Evolutionary conservation across 208 protist species (phyloP).

Genomic region (Leishmania amazonensis): DNA sequence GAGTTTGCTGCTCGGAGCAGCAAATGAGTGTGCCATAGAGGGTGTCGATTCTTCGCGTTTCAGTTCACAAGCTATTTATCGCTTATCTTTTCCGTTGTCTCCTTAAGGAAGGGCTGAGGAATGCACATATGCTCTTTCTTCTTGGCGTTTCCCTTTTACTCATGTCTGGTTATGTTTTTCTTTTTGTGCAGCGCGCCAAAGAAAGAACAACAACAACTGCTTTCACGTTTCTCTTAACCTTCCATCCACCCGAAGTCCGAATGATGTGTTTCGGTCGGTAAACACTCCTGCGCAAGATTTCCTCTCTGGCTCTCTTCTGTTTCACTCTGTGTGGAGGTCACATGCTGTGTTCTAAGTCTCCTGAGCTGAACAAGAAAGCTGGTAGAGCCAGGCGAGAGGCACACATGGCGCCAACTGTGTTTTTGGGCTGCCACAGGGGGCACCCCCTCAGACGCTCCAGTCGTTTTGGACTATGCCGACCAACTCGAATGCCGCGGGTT

Average conservation of each 20-base stretch:
- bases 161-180: neutral
- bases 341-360: neutral
- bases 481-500: neutral
- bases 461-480: neutral
- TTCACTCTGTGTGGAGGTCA: neutral
- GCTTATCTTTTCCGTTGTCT: neutral
- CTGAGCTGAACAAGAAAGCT: neutral
- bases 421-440: neutral
- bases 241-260: neutral
- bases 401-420: neutral
- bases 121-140: neutral
- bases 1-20: constrained; percentile 31
- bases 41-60: neutral
- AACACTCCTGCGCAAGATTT: neutral
- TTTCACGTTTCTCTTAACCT: neutral
- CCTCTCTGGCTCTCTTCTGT: neutral
- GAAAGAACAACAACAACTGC: neutral
- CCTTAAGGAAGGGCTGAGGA: neutral
- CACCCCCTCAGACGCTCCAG: neutral
- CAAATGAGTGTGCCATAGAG: neutral
- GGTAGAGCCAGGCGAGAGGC: neutral
- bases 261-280: neutral
- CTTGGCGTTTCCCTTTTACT: neutral
- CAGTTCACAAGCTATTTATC: neutral
- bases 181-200: neutral